Evolutionary conservation across 2,329 filamentous ascomycete genomes (phyloP).

Genomic region (Talaromyces marneffei): DNA sequence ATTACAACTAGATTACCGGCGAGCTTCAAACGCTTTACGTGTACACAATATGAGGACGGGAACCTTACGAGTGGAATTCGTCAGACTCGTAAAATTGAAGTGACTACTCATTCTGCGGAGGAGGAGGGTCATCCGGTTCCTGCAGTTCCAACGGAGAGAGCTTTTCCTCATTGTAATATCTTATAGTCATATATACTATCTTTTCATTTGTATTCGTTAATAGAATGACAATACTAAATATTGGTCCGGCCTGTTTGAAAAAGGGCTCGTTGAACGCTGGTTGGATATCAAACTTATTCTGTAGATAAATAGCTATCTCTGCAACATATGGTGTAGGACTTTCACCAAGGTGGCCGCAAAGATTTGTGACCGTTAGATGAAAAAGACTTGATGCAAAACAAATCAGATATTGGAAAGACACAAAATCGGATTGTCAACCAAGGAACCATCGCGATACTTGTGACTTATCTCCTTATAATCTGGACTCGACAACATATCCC

Average conservation of each 20-base stretch:
- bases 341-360: too few species aligned
- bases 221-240: too few species aligned
- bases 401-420: neutral
- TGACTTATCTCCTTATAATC: conserved; percentile 7
- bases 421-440: conserved; percentile 7
- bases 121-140: neutral
- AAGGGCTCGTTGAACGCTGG: too few species aligned
- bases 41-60: neutral
- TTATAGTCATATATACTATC: neutral
- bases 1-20: neutral
- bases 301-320: too few species aligned
- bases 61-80: neutral
- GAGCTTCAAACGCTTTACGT: neutral
- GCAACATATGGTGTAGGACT: too few species aligned
- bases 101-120: neutral
- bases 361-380: too few species aligned
- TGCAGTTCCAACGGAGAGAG: neutral
- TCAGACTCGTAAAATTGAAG: neutral
- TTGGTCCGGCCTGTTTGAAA: too few species aligned
- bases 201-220: neutral
- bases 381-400: neutral
- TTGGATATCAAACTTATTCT: too few species aligned
- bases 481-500: neutral
- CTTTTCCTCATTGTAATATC: neutral
- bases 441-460: conserved; percentile 5